These are phyloP conservation scores for Orbilia oligospora DNA, from an alignment of 2,329 filamentous ascomycete species.

Conservation along the genomic window DNA sequence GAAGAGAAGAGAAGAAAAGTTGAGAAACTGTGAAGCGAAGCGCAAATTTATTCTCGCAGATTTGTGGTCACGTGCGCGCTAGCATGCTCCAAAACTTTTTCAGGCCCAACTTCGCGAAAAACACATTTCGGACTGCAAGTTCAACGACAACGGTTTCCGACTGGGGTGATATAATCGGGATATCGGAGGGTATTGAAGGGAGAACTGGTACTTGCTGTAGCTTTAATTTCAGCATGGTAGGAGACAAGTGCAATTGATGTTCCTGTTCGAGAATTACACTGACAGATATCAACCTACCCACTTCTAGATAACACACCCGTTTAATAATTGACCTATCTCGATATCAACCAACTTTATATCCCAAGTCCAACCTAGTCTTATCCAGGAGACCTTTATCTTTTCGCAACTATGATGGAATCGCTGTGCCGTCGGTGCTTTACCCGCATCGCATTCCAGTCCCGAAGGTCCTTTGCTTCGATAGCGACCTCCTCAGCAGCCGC, in stretches of 20 bases:
- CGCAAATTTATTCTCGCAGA: conserved; percentile 38
- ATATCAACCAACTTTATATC: conserved; percentile 19
- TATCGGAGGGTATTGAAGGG: conserved; percentile 20
- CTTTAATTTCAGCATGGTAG: conserved; percentile 36
- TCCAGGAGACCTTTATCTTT: background rate
- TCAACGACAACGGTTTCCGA: conserved; percentile 19
- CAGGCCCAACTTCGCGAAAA: conserved; percentile 31
- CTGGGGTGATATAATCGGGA: conserved; percentile 33
- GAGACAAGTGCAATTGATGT: conserved; percentile 33
- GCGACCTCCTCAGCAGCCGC: conserved; percentile 25
- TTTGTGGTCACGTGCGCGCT: conserved; percentile 49
- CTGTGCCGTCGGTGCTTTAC: conserved; percentile 58
- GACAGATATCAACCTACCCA: conserved; percentile 14
- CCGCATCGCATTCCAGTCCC: conserved; percentile 46
- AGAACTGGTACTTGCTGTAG: conserved; percentile 4
- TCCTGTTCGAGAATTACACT: background rate
- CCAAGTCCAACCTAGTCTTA: background rate
- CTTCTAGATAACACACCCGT: background rate
- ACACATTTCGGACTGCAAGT: background rate
- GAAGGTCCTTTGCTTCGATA: conserved; percentile 55
- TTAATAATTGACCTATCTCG: conserved; percentile 1
- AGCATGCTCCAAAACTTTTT: conserved; percentile 54
- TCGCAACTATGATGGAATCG: conserved; percentile 41
- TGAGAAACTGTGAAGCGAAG: conserved; percentile 8
- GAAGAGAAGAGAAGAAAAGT: conserved; percentile 41